Conservation (phyloP, 23 red algal species). For the Rhodosorus marinus region DNA sequence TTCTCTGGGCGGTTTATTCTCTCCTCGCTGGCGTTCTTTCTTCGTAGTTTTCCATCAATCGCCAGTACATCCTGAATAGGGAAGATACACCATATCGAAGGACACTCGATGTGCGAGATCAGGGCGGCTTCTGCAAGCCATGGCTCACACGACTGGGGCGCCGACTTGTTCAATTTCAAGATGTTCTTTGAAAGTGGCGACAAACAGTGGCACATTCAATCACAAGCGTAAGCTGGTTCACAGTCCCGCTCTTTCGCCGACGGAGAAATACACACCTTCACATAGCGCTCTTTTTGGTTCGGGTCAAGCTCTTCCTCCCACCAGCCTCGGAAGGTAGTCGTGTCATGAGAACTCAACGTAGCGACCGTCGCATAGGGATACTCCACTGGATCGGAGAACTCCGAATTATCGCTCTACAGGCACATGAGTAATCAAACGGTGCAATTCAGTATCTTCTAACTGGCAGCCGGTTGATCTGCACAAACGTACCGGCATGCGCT, state of each 20-base stretch:
- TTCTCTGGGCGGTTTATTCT: slow-evolving; percentile 68
- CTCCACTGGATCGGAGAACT: slow-evolving; percentile 39
- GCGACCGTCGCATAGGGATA: slow-evolving; percentile 73
- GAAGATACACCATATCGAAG: slow-evolving; percentile 67
- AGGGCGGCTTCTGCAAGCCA: slow-evolving; percentile 37
- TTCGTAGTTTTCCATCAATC: slow-evolving; percentile 50
- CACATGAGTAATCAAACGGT: neutral
- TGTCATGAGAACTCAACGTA: slow-evolving; percentile 77
- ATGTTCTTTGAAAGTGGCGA: slow-evolving; percentile 27
- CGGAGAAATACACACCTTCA: no score
- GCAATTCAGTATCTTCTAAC: neutral
- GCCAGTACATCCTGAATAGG: slow-evolving; percentile 77
- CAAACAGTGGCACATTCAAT: no score
- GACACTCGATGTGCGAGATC: slow-evolving; percentile 34
- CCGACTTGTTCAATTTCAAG: slow-evolving; percentile 13
- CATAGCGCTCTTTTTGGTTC: slow-evolving; percentile 24
- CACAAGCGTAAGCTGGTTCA: no score
- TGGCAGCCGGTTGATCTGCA: neutral
- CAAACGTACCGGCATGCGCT: slow-evolving; percentile 61
- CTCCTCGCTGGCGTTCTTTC: slow-evolving; percentile 40
- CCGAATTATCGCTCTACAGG: no score
- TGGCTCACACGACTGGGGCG: slow-evolving; percentile 18
- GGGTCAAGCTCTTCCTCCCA: slow-evolving; percentile 62
- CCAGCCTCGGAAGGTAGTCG: slow-evolving; percentile 79
- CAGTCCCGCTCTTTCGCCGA: no score